Evolutionary conservation across 441 rosid species (phyloP), one percentile per base, ranked within the genome.

Genomic region (Gossypium lobatum): DNA sequence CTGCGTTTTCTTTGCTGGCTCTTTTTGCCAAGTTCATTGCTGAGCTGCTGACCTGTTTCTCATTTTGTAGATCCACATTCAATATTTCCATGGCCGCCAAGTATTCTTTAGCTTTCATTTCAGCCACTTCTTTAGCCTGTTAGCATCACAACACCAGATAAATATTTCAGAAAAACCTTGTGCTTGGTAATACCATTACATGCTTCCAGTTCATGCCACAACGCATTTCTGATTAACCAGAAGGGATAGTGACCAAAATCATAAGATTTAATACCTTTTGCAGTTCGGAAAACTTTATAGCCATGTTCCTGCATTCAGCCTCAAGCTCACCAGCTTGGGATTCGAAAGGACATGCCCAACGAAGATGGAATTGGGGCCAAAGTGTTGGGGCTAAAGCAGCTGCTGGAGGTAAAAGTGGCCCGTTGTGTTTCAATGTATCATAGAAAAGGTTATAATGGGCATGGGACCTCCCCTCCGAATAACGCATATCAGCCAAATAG

Each of bases 351-450:
- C 98, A 96, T 54, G 98, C 94, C 98, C 99, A 96, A 55, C 99
- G 92, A 58, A 96, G 97, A 85, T 93, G 98, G 85, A 96, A 96
- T 71, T 89, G 94, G 11, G 99, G 98, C 99, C 99, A 96, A 70
- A 96, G 80, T 13, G 96, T 92, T 60, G 98, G 99, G 64, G 99
- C 97, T 71, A 96, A 84, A 80, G 98, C 96, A 82, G 99, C 99
- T 21, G 99, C 99, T 3, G 98, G 97, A 75, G 97, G 97, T 69
- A 89, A 73, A 72, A 96, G 85, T 39, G 93, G 81, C 55, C 85
- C 86, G 21, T 83, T 70, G 67, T 89, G 89, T 81, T 79, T 92
- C 50, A 76, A 65, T 62, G 91, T 88, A 81, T 92, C 88, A 76
- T 91, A 96, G 69, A 92, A 91, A 53, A 89, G 89, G 81, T 96